These are phyloP conservation scores for Botrytis deweyae DNA, from an alignment of 2,329 filamentous ascomycete genomes.

Conservation along the genomic window DNA sequence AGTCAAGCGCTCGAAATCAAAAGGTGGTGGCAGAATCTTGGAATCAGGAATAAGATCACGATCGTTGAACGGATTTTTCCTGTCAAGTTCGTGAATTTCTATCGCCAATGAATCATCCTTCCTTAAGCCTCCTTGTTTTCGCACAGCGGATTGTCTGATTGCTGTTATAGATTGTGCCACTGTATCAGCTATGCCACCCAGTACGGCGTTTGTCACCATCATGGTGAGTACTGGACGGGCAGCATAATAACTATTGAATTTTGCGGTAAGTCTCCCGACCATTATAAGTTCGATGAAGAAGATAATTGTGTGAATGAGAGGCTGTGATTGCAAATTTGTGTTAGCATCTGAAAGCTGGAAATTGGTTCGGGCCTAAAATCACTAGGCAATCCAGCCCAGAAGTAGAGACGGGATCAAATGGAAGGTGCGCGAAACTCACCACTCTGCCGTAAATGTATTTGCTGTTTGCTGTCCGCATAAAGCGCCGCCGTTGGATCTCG, in stretches of 20 bases:
- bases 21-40: conserved; percentile 69
- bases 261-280: conserved; percentile 75
- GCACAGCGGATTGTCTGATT: conserved; percentile 65
- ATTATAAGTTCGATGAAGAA: conserved; percentile 88
- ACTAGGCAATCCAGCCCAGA: background rate
- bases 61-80: conserved; percentile 67
- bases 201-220: conserved; percentile 97
- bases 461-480: conserved; percentile 65
- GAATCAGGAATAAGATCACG: conserved; percentile 66
- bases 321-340: conserved; percentile 53
- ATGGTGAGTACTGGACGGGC: conserved; percentile 95
- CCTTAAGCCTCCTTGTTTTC: conserved; percentile 57
- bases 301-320: conserved; percentile 79
- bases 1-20: conserved; percentile 92
- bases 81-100: conserved; percentile 84
- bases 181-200: conserved; percentile 94
- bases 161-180: conserved; percentile 91
- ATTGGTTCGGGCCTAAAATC: background rate
- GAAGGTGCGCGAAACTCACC: conserved; percentile 52
- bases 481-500: conserved; percentile 58
- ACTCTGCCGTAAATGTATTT: conserved; percentile 72
- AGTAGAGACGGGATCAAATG: background rate
- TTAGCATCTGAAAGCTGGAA: conserved; percentile 11
- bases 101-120: conserved; percentile 74
- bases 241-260: conserved; percentile 93